These are phyloP conservation scores for Trichoderma orchidacearum DNA, from an alignment of 495 filamentous ascomycete genomes.

Conservation along the genomic window DNA sequence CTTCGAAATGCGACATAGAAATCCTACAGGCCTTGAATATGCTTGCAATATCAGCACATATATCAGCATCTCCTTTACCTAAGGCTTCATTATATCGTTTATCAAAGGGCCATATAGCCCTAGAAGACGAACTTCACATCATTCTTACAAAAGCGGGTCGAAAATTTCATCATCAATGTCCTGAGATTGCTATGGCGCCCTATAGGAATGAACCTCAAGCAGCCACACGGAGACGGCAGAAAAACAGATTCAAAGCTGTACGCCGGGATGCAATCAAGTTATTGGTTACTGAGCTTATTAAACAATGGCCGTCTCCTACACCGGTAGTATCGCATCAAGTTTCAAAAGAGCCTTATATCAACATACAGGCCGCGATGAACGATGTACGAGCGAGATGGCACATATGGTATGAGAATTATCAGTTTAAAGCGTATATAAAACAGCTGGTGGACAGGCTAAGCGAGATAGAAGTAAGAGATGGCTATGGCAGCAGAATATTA, in stretches of 20 bases:
- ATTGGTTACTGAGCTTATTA: background rate
- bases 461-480: too few relatives aligned
- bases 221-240: background rate
- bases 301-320: background rate
- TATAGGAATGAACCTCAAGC: background rate
- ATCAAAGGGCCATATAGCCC: background rate
- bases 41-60: background rate
- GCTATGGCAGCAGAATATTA: background rate
- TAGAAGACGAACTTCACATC: background rate
- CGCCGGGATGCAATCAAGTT: background rate
- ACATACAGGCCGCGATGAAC: background rate
- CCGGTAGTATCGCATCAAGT: background rate
- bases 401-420: background rate
- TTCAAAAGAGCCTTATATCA: background rate
- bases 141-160: background rate
- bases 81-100: background rate
- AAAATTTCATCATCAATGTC: background rate
- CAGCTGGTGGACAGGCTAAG: background rate
- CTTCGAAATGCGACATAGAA: constrained; percentile 10
- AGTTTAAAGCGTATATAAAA: background rate
- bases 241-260: background rate
- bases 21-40: background rate
- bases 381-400: background rate
- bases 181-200: background rate
- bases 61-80: background rate